Evolutionary conservation across 2,329 filamentous ascomycete genomes (phyloP).

Genomic region (Fusarium ambrosium): DNA sequence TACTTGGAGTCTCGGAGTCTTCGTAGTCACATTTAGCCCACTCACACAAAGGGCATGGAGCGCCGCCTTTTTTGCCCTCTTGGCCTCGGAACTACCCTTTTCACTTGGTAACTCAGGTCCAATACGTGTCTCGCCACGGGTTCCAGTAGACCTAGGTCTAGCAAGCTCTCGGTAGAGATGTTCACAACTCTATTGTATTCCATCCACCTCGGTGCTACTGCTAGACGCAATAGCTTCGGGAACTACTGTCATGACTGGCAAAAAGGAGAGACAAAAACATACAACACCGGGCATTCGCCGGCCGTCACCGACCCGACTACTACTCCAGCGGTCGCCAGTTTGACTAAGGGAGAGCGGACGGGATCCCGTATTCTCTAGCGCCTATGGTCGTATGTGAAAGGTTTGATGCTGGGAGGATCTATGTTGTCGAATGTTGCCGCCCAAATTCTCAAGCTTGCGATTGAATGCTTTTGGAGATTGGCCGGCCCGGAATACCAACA

Average conservation of each 20-base stretch:
- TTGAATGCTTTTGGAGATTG: not conserved
- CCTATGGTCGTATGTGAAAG: not conserved
- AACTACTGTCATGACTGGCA: not conserved
- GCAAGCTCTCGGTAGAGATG: too few species aligned
- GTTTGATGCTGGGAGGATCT: not conserved
- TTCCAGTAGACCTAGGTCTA: too few species aligned
- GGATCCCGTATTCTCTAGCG: slow-evolving; percentile 1
- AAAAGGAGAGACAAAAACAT: not conserved
- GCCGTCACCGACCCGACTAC: not conserved
- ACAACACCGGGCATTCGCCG: slow-evolving; percentile 1
- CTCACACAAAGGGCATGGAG: too few species aligned
- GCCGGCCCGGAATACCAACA: not conserved
- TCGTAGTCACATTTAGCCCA: too few species aligned
- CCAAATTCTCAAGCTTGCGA: not conserved
- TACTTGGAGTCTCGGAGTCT: too few species aligned
- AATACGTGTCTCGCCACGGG: too few species aligned
- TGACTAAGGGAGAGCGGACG: slow-evolving; percentile 1
- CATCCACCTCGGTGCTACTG: too few species aligned
- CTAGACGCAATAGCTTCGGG: too few species aligned
- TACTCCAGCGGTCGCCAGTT: slow-evolving; percentile 1
- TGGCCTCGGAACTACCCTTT: too few species aligned
- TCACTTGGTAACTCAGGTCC: too few species aligned
- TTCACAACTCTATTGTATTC: too few species aligned
- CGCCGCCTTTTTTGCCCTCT: too few species aligned
- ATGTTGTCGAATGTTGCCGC: not conserved